Percentiles rank a stretch among this genome's conserved stretches.
Evolutionary conservation across 805 yeast species (phyloP).

Genomic region (Kodamaea laetipori): DNA sequence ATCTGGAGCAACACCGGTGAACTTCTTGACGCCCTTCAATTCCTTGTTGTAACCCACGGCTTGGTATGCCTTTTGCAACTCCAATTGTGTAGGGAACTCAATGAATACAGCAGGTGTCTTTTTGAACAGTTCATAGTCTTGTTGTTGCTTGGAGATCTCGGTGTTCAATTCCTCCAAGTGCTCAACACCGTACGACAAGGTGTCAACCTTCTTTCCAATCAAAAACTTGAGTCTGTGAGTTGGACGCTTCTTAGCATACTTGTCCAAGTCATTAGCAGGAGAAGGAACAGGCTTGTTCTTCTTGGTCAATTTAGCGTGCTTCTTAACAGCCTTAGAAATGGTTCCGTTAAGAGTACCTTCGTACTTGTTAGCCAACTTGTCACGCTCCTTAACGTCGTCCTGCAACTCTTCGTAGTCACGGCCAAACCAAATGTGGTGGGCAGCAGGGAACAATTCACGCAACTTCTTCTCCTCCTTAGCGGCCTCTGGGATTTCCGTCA

Average conservation of each 20-base stretch:
- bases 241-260: slow-evolving; percentile 77
- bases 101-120: slow-evolving; percentile 72
- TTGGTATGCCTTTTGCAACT: slow-evolving; percentile 87
- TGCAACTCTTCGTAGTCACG: slow-evolving; percentile 60
- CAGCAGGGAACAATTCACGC: slow-evolving; percentile 62
- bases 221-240: slow-evolving; percentile 71
- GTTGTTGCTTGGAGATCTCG: slow-evolving; percentile 62
- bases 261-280: slow-evolving; percentile 56
- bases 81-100: slow-evolving; percentile 81
- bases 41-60: slow-evolving; percentile 61
- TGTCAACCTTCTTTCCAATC: slow-evolving; percentile 82
- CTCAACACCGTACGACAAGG: slow-evolving; percentile 72
- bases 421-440: slow-evolving; percentile 61
- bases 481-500: slow-evolving; percentile 64
- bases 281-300: slow-evolving; percentile 57
- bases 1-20: slow-evolving; percentile 71
- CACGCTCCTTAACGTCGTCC: slow-evolving; percentile 61
- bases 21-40: slow-evolving; percentile 48
- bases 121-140: slow-evolving; percentile 49
- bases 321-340: slow-evolving; percentile 58
- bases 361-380: slow-evolving; percentile 58
- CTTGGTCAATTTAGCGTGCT: slow-evolving; percentile 56
- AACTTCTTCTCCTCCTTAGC: slow-evolving; percentile 52
- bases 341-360: slow-evolving; percentile 68
- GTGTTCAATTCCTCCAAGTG: slow-evolving; percentile 68